Base-by-base conservation (phyloP, 352 stramenopile genomes). In the Globisporangium alternatum region DNA sequence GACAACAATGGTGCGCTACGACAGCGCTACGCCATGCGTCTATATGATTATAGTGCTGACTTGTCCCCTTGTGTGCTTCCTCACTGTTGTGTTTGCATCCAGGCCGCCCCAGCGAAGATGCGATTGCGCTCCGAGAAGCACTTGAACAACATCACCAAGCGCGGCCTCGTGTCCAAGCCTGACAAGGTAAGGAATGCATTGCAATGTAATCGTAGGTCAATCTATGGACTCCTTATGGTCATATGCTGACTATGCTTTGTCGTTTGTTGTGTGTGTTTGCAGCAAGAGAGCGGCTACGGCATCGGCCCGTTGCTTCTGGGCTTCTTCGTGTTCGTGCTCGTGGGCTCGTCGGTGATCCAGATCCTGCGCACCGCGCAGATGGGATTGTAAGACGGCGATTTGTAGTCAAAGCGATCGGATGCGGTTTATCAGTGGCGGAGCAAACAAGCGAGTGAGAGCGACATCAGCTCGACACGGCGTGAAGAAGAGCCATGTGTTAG, bases 281-380 rank as follows among this genome's bases (percentile, higher is more conserved):
- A 90, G 77, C 77, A 92, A 60, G 76, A 89, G 49, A 83, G 71
- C 45, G 75, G 81, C n/a, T 95, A 90, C 70, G 77, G 78, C 30
- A 56, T 96, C 21, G 88, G 88, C 21, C 88, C 88, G 39, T 58
- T 92, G 48, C 77, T 96, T 3, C 60, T 96, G 55, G 88, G 81
- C 39, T 95, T 96, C 72, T 92, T 96, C 65, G 70, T 95, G 47
- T 96, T 96, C 45, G 84, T 96, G 60, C 67, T 96, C 8, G 83
- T 95, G 45, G 88, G 88, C 37, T 96, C 88, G 60, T 93, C 88
- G 22, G 70, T 96, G 41, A 79, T 96, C 37, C 84, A 96, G 75
- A 93, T 96, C 67, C 68, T 96, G 47, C 85, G 81, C 52, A 90
- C 80, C 65, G 86, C 85, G 10, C 78, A 92, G 67, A 67, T 91